phyloP scores from a whole-genome alignment of 352 stramenopile species.

The Pythium rishiriense region DNA sequence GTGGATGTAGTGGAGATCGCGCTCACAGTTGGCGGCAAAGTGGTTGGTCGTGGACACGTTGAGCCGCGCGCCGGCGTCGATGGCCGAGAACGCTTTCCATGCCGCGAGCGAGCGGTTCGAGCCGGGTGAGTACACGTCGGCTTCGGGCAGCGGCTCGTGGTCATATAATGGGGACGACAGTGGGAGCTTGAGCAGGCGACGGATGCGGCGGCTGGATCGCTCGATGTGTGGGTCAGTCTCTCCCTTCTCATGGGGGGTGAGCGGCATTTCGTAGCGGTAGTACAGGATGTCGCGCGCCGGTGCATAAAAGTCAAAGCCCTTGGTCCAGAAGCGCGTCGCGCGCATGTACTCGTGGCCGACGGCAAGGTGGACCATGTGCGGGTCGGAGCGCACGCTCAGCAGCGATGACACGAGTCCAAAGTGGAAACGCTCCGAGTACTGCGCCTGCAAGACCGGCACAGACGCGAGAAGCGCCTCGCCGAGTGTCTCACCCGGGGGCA shows the following conservation, averaged over 20 bases:
- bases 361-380: conserved; percentile 54
- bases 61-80: conserved; percentile 54
- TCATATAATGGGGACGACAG: conserved; percentile 36
- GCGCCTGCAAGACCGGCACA: conserved; percentile 65
- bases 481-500: conserved; percentile 5
- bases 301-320: conserved; percentile 86
- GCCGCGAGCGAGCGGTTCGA: conserved; percentile 43
- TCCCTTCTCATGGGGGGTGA: conserved; percentile 32
- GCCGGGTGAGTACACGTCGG: conserved; percentile 48
- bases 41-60: conserved; percentile 89
- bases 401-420: conserved; percentile 66
- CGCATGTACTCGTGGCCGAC: conserved; percentile 77
- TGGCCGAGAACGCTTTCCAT: conserved; percentile 66
- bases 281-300: conserved; percentile 65
- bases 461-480: conserved; percentile 13
- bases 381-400: conserved; percentile 71
- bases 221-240: conserved; percentile 17
- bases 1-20: conserved; percentile 58
- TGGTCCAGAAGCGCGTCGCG: conserved; percentile 83
- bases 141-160: conserved; percentile 35
- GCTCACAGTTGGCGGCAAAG: conserved; percentile 65
- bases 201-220: conserved; percentile 60
- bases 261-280: conserved; percentile 56
- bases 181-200: conserved; percentile 50
- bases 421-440: conserved; percentile 85